phyloP scores from a whole-genome alignment of 192 early-diverging fungal genomes.

The Backusella morwellensis region DNA sequence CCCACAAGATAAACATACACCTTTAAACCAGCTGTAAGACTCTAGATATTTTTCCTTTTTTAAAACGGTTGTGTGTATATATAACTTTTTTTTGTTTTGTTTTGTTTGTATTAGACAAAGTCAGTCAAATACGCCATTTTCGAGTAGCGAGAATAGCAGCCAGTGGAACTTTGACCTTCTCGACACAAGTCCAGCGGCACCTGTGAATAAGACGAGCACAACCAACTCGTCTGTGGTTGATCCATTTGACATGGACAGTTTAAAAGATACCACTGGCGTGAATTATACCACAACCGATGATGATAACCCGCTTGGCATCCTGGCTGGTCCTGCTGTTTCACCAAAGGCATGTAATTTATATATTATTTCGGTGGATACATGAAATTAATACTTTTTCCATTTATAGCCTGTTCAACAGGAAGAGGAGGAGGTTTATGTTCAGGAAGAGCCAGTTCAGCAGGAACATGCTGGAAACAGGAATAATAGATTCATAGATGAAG shows the following conservation, averaged over 20 bases:
- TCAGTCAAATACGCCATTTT: neutral
- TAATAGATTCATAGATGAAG: neutral
- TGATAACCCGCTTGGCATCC: slow-evolving; percentile 33
- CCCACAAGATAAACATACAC: neutral
- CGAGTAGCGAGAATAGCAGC: neutral
- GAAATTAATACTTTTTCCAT: neutral
- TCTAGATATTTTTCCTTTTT: neutral
- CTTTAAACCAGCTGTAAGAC: slow-evolving; percentile 34
- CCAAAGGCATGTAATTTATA: neutral
- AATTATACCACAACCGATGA: slow-evolving; percentile 1
- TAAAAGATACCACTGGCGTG: neutral
- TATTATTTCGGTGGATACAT: neutral
- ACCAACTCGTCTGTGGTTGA: neutral
- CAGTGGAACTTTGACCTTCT: slow-evolving; percentile 36
- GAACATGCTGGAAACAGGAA: neutral
- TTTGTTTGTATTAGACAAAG: neutral
- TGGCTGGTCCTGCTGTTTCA: slow-evolving; percentile 21
- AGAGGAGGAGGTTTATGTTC: neutral
- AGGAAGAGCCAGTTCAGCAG: neutral
- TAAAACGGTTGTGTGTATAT: neutral
- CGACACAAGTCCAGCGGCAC: neutral
- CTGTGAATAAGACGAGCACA: neutral
- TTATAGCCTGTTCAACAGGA: neutral
- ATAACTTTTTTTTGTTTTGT: neutral
- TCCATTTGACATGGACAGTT: slow-evolving; percentile 30